Evolutionary conservation across 1,139 yeast species (phyloP), one percentile per base, ranked within the genome.

Genomic region (Protomyces pachydermus): DNA sequence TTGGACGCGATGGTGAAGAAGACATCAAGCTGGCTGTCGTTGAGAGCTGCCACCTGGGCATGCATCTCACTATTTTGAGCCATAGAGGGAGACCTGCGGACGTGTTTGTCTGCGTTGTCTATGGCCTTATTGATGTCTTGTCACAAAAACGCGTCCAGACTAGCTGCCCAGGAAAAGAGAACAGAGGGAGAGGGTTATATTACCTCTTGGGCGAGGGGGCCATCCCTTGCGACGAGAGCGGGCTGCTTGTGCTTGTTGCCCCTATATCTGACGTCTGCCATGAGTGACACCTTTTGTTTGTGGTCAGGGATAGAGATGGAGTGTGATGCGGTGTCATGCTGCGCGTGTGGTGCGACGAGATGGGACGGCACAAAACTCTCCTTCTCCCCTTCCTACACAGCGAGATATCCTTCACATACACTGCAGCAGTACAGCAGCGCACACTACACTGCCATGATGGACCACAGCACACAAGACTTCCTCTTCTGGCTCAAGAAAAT

Each of bases 401-500:
- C 32, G 8, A 28, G 32, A 28, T 28, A 28, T 3, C 32, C 32
- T 2, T 28, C 32, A 28, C 32, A 28, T 28, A 28, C 1, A 28
- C 32, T 28, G 32, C 32, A 28, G 32, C 32, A 28, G 32, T 4
- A 2, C 32, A 5, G 8, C 32, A 28, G 32, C 32, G 32, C 32
- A 28, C 1, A 28, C 8, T 28, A 6, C 8, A 4, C 32, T 28
- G 32, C 8, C 32, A 28, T 28, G 32, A 37, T 37, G 42, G 61
- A 57, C 34, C 9, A 28, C n/a, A 20, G 50, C n/a, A 48, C 61
- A 52, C 62, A 52, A 42, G 62, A 58, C 53, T 16, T 58, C 42
- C 32, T 58, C 52, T 37, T 58, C 35, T 58, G 62, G 62, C 62
- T 58, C 35, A 58, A 58, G 53, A 38, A 28, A 28, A 25, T 58